A percentile compares a stretch with the other conserved stretches of the same genome.
Conservation (phyloP, 176 grass and related monocot genomes). For the Oryza officinalis region DNA sequence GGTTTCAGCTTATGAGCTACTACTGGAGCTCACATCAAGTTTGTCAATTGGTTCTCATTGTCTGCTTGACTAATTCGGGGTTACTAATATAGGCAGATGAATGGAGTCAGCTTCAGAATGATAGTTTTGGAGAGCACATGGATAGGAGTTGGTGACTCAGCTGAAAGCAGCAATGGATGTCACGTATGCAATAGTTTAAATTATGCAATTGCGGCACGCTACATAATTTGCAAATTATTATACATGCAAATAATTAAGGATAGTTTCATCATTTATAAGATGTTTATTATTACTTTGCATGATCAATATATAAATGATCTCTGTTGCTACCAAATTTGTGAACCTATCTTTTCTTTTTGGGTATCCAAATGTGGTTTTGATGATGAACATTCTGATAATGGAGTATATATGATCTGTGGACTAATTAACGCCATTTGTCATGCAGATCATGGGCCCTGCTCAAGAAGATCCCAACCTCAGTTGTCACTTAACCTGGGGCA, state of each 20-base stretch:
- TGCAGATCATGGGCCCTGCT: not conserved
- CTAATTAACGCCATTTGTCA: not conserved
- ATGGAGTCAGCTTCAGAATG: constrained; percentile 4
- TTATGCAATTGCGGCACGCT: constrained; percentile 1
- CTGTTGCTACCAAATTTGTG: not conserved
- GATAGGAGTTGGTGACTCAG: constrained; percentile 49
- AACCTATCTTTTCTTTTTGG: not conserved
- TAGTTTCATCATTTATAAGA: not conserved
- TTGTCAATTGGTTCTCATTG: not conserved
- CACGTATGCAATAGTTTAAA: not conserved
- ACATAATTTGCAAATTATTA: not conserved
- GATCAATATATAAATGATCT: not conserved
- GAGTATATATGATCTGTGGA: not conserved
- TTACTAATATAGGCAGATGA: constrained; percentile 27
- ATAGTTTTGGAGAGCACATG: constrained; percentile 23
- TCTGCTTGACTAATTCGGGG: not conserved
- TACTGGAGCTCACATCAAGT: not conserved
- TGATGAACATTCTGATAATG: not conserved
- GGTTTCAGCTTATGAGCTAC: constrained; percentile 21
- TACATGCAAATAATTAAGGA: not conserved
- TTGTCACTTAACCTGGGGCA: constrained; percentile 43
- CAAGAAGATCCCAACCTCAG: constrained; percentile 12
- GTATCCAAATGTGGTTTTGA: not conserved
- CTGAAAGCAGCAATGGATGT: constrained; percentile 32
- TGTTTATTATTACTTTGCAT: not conserved